Evolutionary conservation across 2,329 filamentous ascomycete genomes (phyloP), one percentile per base, ranked within the genome.

Genomic region (Venturia nashicola): DNA sequence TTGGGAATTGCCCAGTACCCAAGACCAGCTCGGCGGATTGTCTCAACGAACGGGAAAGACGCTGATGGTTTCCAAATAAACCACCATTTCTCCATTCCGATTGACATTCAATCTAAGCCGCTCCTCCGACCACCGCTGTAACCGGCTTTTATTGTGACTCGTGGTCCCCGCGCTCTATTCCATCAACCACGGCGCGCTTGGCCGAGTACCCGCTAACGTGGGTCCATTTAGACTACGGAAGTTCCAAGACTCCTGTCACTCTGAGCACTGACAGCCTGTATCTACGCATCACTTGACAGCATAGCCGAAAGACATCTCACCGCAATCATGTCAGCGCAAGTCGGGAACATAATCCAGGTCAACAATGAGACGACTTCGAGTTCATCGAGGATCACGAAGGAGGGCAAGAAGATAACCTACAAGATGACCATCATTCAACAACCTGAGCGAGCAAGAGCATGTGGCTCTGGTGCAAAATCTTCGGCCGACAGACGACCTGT

Each of bases 391-490:
- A 79, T 83, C 62, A 96, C 90, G 51, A 86, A 85, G 69, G 86
- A 88, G 70, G 90, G 90, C 67, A 86, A 89, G 69, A 85, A 81
- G 67, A 83, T 97, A 68, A 90, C 85, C 72, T 97, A 97, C 76
- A 81, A 83, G 68, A 80, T 97, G 75, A 86, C 84, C 65, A 91
- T 97, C 64, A 86, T 97, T 70, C 94, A 99, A 77, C 91, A 97
- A 74, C 94, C 94, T 23, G 89, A 96, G 77, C 89, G 92, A 71
- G 93, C 94, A 61, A 85, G 94, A 79, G 94, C 94, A 64, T 99
- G 94, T 75, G 94, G 94, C 71, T 92, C 91, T 64, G 94, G 94
- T 66, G 91, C 91, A 63, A 97, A 97, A 79, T 88, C 89, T 54
- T 90, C 88, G 66, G 89, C 90, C 70, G 92, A 97, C 76, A 87